A percentile compares a stretch with the other conserved stretches of the same genome.
These are phyloP conservation scores for Tardiomyces depauwii DNA, from an alignment of 1,139 yeast genomes.

Conservation along the genomic window DNA sequence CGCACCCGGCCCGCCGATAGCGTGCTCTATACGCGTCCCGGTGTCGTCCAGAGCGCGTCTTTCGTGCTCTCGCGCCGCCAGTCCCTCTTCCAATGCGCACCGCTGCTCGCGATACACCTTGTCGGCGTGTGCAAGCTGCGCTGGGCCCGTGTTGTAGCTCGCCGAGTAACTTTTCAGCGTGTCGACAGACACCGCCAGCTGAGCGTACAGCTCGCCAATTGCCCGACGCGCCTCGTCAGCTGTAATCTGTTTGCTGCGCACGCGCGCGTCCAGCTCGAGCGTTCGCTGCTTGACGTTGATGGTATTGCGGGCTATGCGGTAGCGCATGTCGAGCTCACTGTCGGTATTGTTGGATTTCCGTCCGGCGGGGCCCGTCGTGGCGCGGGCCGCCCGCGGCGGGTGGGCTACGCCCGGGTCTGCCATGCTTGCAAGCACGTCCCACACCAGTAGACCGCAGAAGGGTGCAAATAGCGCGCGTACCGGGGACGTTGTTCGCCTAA, in stretches of 20 bases:
- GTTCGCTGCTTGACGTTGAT: neutral
- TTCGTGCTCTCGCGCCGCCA: neutral
- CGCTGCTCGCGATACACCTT: neutral
- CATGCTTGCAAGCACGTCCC: no score
- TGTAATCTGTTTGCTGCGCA: neutral
- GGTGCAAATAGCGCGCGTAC: no score
- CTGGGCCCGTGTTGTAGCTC: neutral
- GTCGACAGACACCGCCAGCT: neutral
- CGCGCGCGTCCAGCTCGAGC: neutral
- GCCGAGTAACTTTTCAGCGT: neutral
- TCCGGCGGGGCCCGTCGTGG: no score
- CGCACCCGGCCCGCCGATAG: no score
- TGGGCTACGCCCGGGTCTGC: no score
- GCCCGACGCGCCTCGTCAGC: neutral
- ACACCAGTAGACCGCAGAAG: no score
- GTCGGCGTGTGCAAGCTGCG: neutral
- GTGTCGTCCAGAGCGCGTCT: no score
- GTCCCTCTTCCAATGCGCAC: neutral
- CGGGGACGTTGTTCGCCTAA: no score
- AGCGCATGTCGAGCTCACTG: neutral
- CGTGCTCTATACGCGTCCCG: no score
- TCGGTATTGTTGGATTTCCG: neutral
- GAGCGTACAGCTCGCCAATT: neutral
- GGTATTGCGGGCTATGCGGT: neutral
- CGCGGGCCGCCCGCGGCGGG: no score